These are phyloP conservation scores for Inga leiocalycina DNA, from an alignment of 306 rosid species.

Conservation along the genomic window DNA sequence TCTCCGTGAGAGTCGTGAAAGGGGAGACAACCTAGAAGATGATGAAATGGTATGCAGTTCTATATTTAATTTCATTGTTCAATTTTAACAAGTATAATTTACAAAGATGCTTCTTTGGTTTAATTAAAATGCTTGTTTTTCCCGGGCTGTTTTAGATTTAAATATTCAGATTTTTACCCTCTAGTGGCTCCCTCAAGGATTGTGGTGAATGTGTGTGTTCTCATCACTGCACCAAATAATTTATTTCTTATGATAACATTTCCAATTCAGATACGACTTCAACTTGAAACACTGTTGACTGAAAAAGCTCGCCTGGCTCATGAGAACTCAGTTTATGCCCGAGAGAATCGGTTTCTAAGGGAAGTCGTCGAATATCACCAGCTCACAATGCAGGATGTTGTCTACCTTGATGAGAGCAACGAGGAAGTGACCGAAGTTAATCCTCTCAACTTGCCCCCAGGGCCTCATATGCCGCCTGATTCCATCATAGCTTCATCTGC, in stretches of 20 bases:
- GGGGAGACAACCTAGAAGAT: conserved; percentile 82
- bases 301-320: conserved; percentile 95
- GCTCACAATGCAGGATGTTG: conserved; percentile 96
- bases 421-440: conserved; percentile 95
- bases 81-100: background rate
- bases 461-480: conserved; percentile 34
- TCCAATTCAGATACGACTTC: conserved; percentile 80
- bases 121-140: background rate
- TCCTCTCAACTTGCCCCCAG: conserved; percentile 60
- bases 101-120: background rate
- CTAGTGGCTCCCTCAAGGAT: background rate
- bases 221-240: background rate
- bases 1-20: conserved; percentile 86
- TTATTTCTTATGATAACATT: conserved; percentile 10
- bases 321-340: conserved; percentile 86
- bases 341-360: conserved; percentile 91
- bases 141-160: background rate
- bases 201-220: background rate
- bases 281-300: conserved; percentile 89
- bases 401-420: conserved; percentile 82
- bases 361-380: conserved; percentile 97
- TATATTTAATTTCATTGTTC: background rate
- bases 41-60: conserved; percentile 82
- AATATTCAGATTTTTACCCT: background rate
- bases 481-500: conserved; percentile 36